Evolutionary conservation across 805 yeast species (phyloP).

Genomic region (Spathaspora passalidarum): DNA sequence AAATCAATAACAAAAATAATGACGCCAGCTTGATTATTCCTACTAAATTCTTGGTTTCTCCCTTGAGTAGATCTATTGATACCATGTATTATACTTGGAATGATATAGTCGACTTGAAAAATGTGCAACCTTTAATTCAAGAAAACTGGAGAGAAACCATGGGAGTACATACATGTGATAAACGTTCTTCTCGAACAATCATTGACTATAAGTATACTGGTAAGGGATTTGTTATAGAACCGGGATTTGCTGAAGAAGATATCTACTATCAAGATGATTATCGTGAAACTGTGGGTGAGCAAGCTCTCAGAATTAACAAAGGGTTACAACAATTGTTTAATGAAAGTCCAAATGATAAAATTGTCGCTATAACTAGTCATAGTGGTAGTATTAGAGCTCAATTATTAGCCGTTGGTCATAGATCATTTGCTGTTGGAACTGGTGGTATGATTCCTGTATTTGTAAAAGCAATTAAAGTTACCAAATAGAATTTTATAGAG

Average conservation of each 20-base stretch:
- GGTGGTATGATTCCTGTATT: conserved; percentile 59
- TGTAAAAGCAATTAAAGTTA: conserved; percentile 36
- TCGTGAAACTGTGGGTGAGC: conserved; percentile 41
- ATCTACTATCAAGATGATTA: conserved; percentile 34
- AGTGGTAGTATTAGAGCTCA: conserved; percentile 50
- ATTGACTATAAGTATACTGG: conserved; percentile 39
- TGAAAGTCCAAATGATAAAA: conserved; percentile 17
- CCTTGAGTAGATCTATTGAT: conserved; percentile 49
- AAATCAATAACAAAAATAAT: neutral
- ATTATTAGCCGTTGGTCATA: conserved; percentile 45
- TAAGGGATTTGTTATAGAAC: conserved; percentile 40
- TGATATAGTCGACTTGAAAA: conserved; percentile 21
- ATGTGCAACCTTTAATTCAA: conserved; percentile 34
- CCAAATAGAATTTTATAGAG: neutral
- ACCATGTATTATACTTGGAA: conserved; percentile 49
- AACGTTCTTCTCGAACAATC: conserved; percentile 34
- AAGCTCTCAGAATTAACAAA: conserved; percentile 32
- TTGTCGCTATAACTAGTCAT: conserved; percentile 47
- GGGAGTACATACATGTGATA: conserved; percentile 52
- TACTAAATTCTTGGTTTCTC: conserved; percentile 44
- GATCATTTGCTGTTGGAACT: conserved; percentile 47
- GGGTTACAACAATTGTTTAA: conserved; percentile 36
- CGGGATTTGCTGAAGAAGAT: conserved; percentile 46
- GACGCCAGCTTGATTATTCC: conserved; percentile 32
- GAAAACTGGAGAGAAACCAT: conserved; percentile 49